Percentiles rank a stretch among this genome's conserved stretches.
Conservation (phyloP, 1,284 basidiomycete species). For the Xerocomus nothofagi region DNA sequence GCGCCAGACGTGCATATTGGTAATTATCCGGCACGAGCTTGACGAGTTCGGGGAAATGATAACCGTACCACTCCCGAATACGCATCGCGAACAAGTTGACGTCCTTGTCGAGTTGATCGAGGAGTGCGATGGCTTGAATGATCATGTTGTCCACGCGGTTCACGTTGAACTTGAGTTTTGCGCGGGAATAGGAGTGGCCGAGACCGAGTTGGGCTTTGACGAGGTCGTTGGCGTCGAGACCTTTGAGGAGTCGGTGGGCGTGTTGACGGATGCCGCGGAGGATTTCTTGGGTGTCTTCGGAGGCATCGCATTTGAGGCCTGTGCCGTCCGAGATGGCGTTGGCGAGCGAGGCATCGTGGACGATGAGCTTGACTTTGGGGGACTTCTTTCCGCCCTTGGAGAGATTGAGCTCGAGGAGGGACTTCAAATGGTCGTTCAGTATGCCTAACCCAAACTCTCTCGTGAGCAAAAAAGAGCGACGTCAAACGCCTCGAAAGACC, state of each 20-base stretch:
- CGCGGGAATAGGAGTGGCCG: conserved; percentile 96
- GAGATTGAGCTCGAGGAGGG: conserved; percentile 88
- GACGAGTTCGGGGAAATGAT: conserved; percentile 98
- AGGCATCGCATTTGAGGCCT: conserved; percentile 82
- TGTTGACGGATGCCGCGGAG: conserved; percentile 94
- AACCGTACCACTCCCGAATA: conserved; percentile 99
- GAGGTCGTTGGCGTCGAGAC: conserved; percentile 88
- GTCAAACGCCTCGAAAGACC: too few species aligned
- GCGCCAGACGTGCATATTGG: conserved; percentile 87
- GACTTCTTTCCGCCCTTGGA: conserved; percentile 75
- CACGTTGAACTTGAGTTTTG: conserved; percentile 99
- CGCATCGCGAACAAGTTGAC: conserved; percentile 99
- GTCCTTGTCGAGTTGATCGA: conserved; percentile 99
- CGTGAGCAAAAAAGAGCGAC: not conserved
- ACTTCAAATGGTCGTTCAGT: conserved; percentile 85
- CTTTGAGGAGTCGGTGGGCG: conserved; percentile 88
- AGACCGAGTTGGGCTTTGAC: conserved; percentile 94
- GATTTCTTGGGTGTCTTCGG: conserved; percentile 86
- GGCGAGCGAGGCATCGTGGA: conserved; percentile 80
- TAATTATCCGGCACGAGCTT: conserved; percentile 94
- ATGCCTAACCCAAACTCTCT: conserved; percentile 53
- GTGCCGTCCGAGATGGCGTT: conserved; percentile 80
- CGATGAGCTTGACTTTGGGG: conserved; percentile 79
- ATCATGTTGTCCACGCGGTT: conserved; percentile 99
- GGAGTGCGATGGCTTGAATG: conserved; percentile 97